Percentiles rank a stretch among this genome's conserved stretches.
Conservation (phyloP, 2,329 filamentous ascomycete genomes). For the Neopestalotiopsis rosae region DNA sequence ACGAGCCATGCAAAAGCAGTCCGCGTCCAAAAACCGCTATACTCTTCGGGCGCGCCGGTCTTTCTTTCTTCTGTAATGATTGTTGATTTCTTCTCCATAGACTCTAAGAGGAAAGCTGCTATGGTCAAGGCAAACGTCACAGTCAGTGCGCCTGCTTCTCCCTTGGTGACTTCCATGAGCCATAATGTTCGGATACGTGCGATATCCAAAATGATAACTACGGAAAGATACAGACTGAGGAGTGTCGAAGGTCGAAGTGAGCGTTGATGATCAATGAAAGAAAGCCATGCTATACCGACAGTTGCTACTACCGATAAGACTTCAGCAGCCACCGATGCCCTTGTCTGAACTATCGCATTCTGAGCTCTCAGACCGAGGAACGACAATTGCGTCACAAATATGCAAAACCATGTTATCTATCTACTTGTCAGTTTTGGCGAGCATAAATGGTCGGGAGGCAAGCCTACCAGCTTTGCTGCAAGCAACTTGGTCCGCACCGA, state of each 20-base stretch:
- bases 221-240: constrained; percentile 29
- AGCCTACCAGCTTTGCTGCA: constrained; percentile 23
- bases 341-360: constrained; percentile 16
- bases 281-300: constrained; percentile 22
- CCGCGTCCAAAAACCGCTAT: constrained; percentile 28
- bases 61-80: constrained; percentile 16
- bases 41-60: constrained; percentile 23
- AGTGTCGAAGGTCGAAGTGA: constrained; percentile 31
- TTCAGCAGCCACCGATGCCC: constrained; percentile 28
- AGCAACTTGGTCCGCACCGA: constrained; percentile 20
- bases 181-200: constrained; percentile 27
- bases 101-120: constrained; percentile 26
- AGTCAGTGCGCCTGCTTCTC: constrained; percentile 22
- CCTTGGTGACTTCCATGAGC: constrained; percentile 21
- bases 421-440: neutral
- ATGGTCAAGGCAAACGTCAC: constrained; percentile 21
- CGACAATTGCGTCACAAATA: constrained; percentile 24
- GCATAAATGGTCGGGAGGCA: too few species aligned
- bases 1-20: constrained; percentile 29
- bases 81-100: constrained; percentile 24
- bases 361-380: constrained; percentile 25
- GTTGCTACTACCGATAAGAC: constrained; percentile 24
- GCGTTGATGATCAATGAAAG: constrained; percentile 26
- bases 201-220: constrained; percentile 23
- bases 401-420: constrained; percentile 18